A percentile compares a stretch with the other conserved stretches of the same genome.
Conservation (phyloP, 306 rosid genomes). For the Fragaria ananassa region DNA sequence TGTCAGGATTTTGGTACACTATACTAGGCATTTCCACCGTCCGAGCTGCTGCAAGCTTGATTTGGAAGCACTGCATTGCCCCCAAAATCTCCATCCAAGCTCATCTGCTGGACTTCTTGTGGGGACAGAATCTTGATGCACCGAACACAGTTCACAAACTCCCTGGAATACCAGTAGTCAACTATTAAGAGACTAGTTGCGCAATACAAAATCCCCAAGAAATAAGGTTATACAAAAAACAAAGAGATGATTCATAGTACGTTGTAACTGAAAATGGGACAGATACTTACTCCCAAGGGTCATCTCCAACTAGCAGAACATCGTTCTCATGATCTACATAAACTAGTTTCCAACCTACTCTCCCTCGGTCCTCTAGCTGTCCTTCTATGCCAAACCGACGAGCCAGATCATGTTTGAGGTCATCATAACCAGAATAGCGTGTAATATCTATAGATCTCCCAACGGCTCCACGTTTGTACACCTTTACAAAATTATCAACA, state of each 20-base stretch:
- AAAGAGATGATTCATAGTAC: background rate
- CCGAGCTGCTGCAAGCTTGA: conserved; percentile 97
- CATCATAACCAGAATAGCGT: conserved; percentile 76
- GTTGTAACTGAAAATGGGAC: conserved; percentile 11
- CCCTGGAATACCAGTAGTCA: conserved; percentile 44
- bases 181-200: conserved; percentile 7
- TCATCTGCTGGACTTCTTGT: conserved; percentile 93
- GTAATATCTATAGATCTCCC: conserved; percentile 95
- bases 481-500: conserved; percentile 42
- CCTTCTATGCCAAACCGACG: conserved; percentile 96
- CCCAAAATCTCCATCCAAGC: conserved; percentile 85
- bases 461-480: conserved; percentile 96
- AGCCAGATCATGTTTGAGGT: conserved; percentile 87
- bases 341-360: conserved; percentile 94
- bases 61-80: conserved; percentile 59
- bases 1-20: conserved; percentile 31
- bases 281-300: conserved; percentile 91
- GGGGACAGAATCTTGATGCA: conserved; percentile 93
- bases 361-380: conserved; percentile 78
- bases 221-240: background rate
- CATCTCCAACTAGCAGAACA: conserved; percentile 91
- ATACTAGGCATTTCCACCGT: conserved; percentile 68
- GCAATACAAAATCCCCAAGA: background rate
- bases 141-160: conserved; percentile 89
- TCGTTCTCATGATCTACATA: conserved; percentile 94